phyloP scores from a whole-genome alignment of 768 basidiomycete genomes.

The Auricularia auricula-judae region DNA sequence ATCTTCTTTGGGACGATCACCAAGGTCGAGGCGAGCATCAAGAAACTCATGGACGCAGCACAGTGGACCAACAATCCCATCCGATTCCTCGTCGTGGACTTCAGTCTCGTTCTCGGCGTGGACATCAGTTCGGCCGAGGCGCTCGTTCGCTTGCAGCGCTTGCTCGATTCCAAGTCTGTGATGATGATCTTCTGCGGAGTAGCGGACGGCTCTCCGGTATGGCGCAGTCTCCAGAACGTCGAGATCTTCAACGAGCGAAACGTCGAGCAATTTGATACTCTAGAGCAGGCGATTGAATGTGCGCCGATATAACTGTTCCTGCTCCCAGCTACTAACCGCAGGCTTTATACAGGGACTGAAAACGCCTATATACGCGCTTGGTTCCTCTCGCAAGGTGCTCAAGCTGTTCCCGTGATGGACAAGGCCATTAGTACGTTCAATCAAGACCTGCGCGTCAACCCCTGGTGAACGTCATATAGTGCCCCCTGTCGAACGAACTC shows the following conservation, averaged over 20 bases:
- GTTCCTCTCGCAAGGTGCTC: slow-evolving; percentile 56
- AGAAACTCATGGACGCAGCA: slow-evolving; percentile 57
- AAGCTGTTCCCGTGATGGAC: slow-evolving; percentile 30
- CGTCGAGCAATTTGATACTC: slow-evolving; percentile 70
- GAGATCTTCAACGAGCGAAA: slow-evolving; percentile 65
- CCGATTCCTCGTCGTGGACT: slow-evolving; percentile 82
- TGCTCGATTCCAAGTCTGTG: slow-evolving; percentile 66
- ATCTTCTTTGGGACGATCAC: slow-evolving; percentile 92
- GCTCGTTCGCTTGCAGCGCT: slow-evolving; percentile 79
- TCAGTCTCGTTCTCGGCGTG: slow-evolving; percentile 76
- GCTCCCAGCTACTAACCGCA: neutral
- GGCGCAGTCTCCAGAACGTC: slow-evolving; percentile 65
- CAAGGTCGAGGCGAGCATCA: slow-evolving; percentile 78
- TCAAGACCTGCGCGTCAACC: neutral
- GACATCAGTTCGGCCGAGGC: slow-evolving; percentile 95
- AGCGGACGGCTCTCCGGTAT: slow-evolving; percentile 47
- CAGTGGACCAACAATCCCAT: slow-evolving; percentile 67
- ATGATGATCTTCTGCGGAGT: slow-evolving; percentile 86
- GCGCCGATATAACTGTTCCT: slow-evolving; percentile 18
- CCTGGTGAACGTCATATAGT: neutral
- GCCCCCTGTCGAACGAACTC: slow-evolving; percentile 29
- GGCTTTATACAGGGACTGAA: slow-evolving; percentile 61
- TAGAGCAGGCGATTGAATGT: slow-evolving; percentile 93
- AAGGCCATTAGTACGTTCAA: slow-evolving; percentile 15
- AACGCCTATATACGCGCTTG: slow-evolving; percentile 81